Conservation (phyloP, 208 protist genomes). For the Trypanosoma caninum region DNA sequence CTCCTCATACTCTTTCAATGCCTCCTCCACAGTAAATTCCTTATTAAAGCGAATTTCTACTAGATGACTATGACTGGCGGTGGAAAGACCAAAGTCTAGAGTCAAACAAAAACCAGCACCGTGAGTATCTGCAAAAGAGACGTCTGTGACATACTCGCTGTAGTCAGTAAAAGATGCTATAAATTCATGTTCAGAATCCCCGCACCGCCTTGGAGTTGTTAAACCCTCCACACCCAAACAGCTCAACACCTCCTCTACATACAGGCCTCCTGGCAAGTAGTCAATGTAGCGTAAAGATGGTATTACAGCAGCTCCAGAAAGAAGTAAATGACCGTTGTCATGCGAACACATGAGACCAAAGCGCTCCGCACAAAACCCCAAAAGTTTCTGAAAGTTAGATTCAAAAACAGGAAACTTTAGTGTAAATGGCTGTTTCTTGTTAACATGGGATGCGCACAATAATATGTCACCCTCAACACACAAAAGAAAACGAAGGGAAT, state of each 20-base stretch:
- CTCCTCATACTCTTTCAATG: slow-evolving; percentile 66
- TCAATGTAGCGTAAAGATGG: slow-evolving; percentile 81
- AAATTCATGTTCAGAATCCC: slow-evolving; percentile 41
- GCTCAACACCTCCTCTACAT: slow-evolving; percentile 61
- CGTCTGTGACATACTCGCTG: slow-evolving; percentile 59
- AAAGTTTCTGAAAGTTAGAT: slow-evolving; percentile 62
- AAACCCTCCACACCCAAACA: slow-evolving; percentile 46
- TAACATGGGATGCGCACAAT: slow-evolving; percentile 57
- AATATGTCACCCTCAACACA: slow-evolving; percentile 78
- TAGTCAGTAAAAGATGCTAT: slow-evolving; percentile 75
- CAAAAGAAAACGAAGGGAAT: slow-evolving; percentile 66
- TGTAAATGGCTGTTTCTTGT: slow-evolving; percentile 34
- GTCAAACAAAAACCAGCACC: slow-evolving; percentile 74
- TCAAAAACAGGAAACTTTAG: slow-evolving; percentile 69
- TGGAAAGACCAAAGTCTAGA: slow-evolving; percentile 66
- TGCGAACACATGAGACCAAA: slow-evolving; percentile 56
- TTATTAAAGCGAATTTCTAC: slow-evolving; percentile 66
- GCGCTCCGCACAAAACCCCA: slow-evolving; percentile 63
- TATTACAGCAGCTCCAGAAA: slow-evolving; percentile 58
- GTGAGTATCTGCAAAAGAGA: slow-evolving; percentile 57
- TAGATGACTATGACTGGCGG: slow-evolving; percentile 77
- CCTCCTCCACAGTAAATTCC: slow-evolving; percentile 47
- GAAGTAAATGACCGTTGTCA: slow-evolving; percentile 38
- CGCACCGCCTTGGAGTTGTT: slow-evolving; percentile 12
- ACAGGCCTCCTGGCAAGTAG: slow-evolving; percentile 72